phyloP scores from a whole-genome alignment of 164 flowering plant species.

The Dillenia turbinata region DNA sequence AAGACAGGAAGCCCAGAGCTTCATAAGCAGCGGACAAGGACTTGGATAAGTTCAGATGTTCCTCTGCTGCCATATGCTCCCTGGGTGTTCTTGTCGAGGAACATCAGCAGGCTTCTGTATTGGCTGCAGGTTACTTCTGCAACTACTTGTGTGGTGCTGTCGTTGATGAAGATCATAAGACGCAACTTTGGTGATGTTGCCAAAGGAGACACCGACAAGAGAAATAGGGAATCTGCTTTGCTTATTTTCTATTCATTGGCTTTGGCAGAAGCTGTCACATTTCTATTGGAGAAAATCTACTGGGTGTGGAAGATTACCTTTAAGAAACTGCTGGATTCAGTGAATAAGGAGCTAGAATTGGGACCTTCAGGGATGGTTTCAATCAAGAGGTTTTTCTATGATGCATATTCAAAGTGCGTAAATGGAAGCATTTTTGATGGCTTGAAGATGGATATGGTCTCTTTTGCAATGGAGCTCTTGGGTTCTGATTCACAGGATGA shows the following conservation, averaged over 20 bases:
- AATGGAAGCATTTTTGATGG: slow-evolving; percentile 95
- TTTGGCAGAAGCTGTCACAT: slow-evolving; percentile 76
- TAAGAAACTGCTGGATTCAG: slow-evolving; percentile 57
- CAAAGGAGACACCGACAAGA: slow-evolving; percentile 66
- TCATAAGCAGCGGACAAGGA: slow-evolving; percentile 33
- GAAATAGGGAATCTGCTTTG: slow-evolving; percentile 67
- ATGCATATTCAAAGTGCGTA: slow-evolving; percentile 75
- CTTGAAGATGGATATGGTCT: slow-evolving; percentile 82
- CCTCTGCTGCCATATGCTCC: slow-evolving; percentile 75
- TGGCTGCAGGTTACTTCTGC: slow-evolving; percentile 94
- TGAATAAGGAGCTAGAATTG: slow-evolving; percentile 56
- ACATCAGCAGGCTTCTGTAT: slow-evolving; percentile 68
- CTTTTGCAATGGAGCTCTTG: slow-evolving; percentile 75
- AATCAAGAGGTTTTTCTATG: slow-evolving; percentile 77
- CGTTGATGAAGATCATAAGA: slow-evolving; percentile 60
- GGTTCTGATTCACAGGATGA: slow-evolving; percentile 68
- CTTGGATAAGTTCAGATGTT: slow-evolving; percentile 73
- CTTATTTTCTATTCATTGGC: slow-evolving; percentile 78
- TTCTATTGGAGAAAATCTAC: slow-evolving; percentile 76
- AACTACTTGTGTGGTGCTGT: slow-evolving; percentile 64
- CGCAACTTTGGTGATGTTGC: slow-evolving; percentile 58
- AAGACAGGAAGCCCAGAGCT: slow-evolving; percentile 10
- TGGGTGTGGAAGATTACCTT: slow-evolving; percentile 77
- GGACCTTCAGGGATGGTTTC: slow-evolving; percentile 60
- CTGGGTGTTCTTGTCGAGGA: slow-evolving; percentile 70